Evolutionary conservation across 2,329 filamentous ascomycete genomes (phyloP), one percentile per base, ranked within the genome.

Genomic region (Drechslerella coelobrocha): DNA sequence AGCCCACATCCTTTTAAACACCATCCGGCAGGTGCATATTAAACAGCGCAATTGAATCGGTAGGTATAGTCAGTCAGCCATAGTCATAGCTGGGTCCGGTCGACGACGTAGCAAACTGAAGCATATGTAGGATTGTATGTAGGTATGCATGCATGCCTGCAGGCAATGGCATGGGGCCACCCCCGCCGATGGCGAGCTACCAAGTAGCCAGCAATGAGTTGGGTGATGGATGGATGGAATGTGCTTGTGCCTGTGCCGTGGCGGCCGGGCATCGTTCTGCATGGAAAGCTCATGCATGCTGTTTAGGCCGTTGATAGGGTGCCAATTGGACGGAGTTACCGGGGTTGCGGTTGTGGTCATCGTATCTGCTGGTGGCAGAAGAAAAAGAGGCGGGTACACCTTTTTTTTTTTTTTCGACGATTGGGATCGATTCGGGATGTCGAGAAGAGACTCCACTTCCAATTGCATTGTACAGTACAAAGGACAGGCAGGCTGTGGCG

Each of bases 221-320:
- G 17, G 14, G 23, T 14, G 45, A 55, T 43, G 31, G 37, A 55
- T 34, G 37, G 51, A 24, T 39, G 51, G 31, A 39, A 29, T 29
- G 24, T n/a, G 52, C 52, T n/a, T 43, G 21, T 55, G 52, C 34
- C 48, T 19, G 45, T 39, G 57, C 61, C 61, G 41, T 41, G 47
- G 55, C n/a, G n/a, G n/a, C n/a, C 60, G 55, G 55, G 26, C 48
- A 60, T 68, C 63, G 52, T 68, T 56, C 56, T 60, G 62, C 62
- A 60, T 59, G n/a, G n/a, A 24, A 14, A 39, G 26, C 31, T 34
- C 48, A 37, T 57, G 54, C 48, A 50, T 7, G 12, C 29, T 47
- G n/a, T 14, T 68, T 52, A 59, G 41, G 55, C 62, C 62, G 59
- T 66, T 68, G 47, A 53, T 68, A 48, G 54, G 31, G 62, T 68